Evolutionary conservation across 2,329 filamentous ascomycete species (phyloP), one percentile per base, ranked within the genome.

Genomic region (Fusarium camptoceras): DNA sequence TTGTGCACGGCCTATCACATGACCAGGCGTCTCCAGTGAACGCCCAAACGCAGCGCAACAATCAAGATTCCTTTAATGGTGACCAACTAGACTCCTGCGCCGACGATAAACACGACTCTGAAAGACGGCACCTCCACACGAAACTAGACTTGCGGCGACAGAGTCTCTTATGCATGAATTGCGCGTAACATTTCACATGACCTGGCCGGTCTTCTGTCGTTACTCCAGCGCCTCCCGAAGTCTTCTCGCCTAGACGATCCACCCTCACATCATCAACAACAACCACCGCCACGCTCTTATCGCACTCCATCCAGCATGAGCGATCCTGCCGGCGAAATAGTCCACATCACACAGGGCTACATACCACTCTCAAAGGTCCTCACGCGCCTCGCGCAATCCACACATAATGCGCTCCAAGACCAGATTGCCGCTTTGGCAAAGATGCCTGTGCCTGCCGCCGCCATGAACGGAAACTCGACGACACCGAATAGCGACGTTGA

Each of bases 361-460:
- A 86, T 95, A 59, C 90, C 93, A 6, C 85, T 98, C 22, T 89
- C 90, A 7, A 87, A 87, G 16, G 83, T 99, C 47, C 86, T 98
- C 55, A 88, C 89, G 69, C 90, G 96, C 72, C 87, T 96, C 39
- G 91, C 93, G 34, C 94, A 98, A 79, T 89, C 91, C 75, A 94
- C 92, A 50, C 94, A 94, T 80, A 93, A 93, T 77, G 88, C 91
- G 57, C 84, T 98, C 31, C 85, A 88, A 50, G 90, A 92, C 11
- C 85, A 91, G 66, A 86, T 98, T 44, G 82, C 86, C 39, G 88
- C 91, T 63, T 82, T 98, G 79, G 89, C 91, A 30, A 87, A 90
- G 61, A 88, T 93, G 76, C 88, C 91, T 27, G 75, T 91, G 20
- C 85, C 88, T 3, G 68, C 85, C 44, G 72, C 73, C 15, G 79